Evolutionary conservation across 768 basidiomycete species (phyloP), one percentile per base, ranked within the genome.

Genomic region (Tulasnella sp.): DNA sequence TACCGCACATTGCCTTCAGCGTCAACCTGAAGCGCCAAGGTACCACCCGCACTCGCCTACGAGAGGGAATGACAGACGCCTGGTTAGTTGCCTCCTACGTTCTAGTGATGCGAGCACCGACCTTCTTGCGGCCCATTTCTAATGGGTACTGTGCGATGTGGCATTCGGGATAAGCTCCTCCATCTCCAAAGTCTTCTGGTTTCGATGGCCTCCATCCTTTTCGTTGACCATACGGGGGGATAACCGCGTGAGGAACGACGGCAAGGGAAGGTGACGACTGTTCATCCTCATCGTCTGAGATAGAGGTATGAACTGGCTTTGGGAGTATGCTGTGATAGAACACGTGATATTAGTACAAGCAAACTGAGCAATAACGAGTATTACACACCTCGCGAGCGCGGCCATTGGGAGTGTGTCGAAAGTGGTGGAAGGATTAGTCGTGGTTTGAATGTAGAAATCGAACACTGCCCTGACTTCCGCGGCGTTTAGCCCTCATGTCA

Each of bases 101-200:
- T 15, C 11, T 17, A 1, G 8, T 34, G 19, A 19, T 25, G 14
- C 9, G 21, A 15, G 40, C 21, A 29, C 80, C 61, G 51, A 84
- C 91, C 80, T 93, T 93, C 78, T 96, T 96, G 71, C 80, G 79
- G 56, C 94, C 94, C 78, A 99, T 83, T 57, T 90, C 89, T 61
- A 98, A 69, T 9, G 94, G 94, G 73, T 96, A 99, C 68, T 99
- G 94, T 5, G 96, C 96, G 51, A 94, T 73, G 76, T 93, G 91
- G 69, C 93, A 97, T 73, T 99, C 91, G 3, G 91, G 91, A 70
- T 83, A 89, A 56, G 90, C 75, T 63, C 89, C 90, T 62, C 90
- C 88, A 65, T 89, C 84, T 58, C 85, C 86, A 69, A 84, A 98
- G 65, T 99, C 91, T 60, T 84, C 84, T 59, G 76, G 76, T n/a